These are phyloP conservation scores for Penicillium waksmanii DNA, from an alignment of 495 filamentous ascomycete genomes.

Conservation along the genomic window DNA sequence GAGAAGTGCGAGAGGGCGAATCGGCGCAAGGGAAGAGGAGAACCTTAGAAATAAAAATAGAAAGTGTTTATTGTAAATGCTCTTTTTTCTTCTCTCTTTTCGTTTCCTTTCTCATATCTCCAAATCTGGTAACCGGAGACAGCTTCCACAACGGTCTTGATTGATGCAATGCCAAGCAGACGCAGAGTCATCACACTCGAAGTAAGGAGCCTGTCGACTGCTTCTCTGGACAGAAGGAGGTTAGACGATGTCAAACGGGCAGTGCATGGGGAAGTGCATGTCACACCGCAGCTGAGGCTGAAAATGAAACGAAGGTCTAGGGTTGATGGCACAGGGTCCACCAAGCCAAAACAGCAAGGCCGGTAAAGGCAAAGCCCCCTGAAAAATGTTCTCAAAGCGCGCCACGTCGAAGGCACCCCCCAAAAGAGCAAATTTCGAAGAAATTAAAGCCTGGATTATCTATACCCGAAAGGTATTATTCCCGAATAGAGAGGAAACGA, in stretches of 20 bases:
- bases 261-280: conserved; percentile 4
- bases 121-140: neutral
- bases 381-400: neutral
- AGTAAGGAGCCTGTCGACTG: neutral
- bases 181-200: neutral
- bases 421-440: neutral
- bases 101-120: neutral
- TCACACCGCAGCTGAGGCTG: conserved; percentile 21
- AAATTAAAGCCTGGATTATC: neutral
- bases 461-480: too few species aligned
- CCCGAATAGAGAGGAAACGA: neutral
- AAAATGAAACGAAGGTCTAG: conserved; percentile 9
- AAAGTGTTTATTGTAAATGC: neutral
- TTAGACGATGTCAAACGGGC: neutral
- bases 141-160: neutral
- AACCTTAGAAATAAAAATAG: neutral
- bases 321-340: neutral
- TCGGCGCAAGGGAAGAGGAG: neutral
- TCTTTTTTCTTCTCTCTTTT: neutral
- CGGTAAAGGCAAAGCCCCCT: neutral
- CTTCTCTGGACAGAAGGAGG: neutral
- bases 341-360: neutral
- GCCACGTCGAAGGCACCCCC: neutral
- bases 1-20: neutral
- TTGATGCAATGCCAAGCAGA: conserved; percentile 2